A percentile compares a stretch with the other conserved stretches of the same genome.
Conservation (phyloP, 805 yeast genomes). For the Myxozyma monticola region DNA sequence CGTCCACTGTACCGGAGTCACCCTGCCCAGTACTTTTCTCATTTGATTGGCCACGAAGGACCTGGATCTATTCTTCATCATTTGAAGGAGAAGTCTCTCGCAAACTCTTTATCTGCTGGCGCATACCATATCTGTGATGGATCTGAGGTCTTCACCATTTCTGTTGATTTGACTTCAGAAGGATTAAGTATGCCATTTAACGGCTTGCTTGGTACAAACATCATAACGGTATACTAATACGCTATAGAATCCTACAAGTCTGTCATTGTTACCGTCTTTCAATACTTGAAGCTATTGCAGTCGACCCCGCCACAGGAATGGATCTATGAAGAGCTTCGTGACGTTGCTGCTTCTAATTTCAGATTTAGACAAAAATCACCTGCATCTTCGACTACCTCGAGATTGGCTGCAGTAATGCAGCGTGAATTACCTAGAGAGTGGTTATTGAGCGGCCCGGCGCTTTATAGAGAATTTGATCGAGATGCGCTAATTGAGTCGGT, state of each 20-base stretch:
- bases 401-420: conserved; percentile 62
- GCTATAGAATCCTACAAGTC: conserved; percentile 61
- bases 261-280: conserved; percentile 61
- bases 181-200: too few relatives aligned
- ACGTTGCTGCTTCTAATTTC: conserved; percentile 67
- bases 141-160: conserved; percentile 64
- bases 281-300: conserved; percentile 66
- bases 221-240: too few relatives aligned
- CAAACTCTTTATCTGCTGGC: conserved; percentile 75
- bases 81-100: conserved; percentile 76
- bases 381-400: conserved; percentile 72
- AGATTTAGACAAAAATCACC: conserved; percentile 76
- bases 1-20: conserved; percentile 62
- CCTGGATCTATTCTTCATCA: conserved; percentile 75
- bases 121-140: conserved; percentile 56
- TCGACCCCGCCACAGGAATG: conserved; percentile 67
- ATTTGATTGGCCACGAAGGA: conserved; percentile 90
- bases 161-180: conserved; percentile 69
- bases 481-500: conserved; percentile 53
- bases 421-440: conserved; percentile 63
- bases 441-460: conserved; percentile 53
- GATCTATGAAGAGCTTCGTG: conserved; percentile 75
- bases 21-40: conserved; percentile 73
- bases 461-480: conserved; percentile 61
- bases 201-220: too few relatives aligned